Evolutionary conservation across 208 protist species (phyloP).

Genomic region (Phytomonas francai): DNA sequence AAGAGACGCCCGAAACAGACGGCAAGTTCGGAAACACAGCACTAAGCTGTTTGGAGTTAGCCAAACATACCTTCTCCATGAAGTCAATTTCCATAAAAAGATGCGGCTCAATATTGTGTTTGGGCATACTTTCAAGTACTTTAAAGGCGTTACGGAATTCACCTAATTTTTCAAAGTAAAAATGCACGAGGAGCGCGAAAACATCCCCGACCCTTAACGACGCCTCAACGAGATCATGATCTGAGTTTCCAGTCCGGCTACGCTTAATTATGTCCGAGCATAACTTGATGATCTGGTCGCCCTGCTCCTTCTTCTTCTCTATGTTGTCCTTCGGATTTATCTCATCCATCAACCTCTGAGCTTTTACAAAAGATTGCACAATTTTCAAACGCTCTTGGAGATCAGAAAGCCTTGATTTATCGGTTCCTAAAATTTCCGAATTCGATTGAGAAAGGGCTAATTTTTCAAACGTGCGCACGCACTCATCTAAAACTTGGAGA

Average conservation of each 20-base stretch:
- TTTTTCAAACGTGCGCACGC: conserved; percentile 50
- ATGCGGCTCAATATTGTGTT: conserved; percentile 76
- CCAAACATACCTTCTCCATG: conserved; percentile 79
- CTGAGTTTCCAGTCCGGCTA: conserved; percentile 46
- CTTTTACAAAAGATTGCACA: conserved; percentile 47
- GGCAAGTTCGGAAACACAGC: conserved; percentile 32
- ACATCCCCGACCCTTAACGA: conserved; percentile 93
- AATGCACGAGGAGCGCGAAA: conserved; percentile 92
- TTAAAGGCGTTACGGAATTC: conserved; percentile 80
- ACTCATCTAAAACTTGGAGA: conserved; percentile 80
- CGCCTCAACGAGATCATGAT: conserved; percentile 54
- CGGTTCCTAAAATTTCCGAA: neutral
- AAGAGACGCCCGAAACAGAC: conserved; percentile 7
- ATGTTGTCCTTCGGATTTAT: conserved; percentile 23
- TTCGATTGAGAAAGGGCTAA: neutral
- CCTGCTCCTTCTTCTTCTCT: conserved; percentile 46
- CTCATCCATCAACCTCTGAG: conserved; percentile 40
- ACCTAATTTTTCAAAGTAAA: conserved; percentile 77
- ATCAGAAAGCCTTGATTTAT: neutral
- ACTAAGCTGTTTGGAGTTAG: conserved; percentile 53
- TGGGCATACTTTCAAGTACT: conserved; percentile 89
- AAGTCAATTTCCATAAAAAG: conserved; percentile 87
- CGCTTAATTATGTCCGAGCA: conserved; percentile 87
- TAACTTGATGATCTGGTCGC: conserved; percentile 59
- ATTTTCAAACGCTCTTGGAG: conserved; percentile 47